A percentile compares a stretch with the other conserved stretches of the same genome.
These are phyloP conservation scores for Komagataella phaffii DNA, from an alignment of 805 yeast genomes.

Conservation along the genomic window DNA sequence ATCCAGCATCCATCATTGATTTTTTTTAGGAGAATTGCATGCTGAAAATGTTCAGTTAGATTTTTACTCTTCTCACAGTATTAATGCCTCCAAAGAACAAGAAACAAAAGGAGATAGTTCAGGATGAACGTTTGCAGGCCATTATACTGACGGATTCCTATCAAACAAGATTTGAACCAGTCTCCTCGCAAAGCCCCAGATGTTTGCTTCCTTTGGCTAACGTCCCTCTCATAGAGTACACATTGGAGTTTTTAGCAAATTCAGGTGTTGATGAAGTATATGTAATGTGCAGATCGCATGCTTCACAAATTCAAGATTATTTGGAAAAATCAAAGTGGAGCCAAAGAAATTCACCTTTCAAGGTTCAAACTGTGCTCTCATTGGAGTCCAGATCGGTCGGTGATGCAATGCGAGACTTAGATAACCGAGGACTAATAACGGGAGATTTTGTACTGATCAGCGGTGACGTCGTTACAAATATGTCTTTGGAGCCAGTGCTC, in stretches of 20 bases:
- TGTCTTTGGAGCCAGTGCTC: constrained; percentile 65
- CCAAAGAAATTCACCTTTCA: constrained; percentile 63
- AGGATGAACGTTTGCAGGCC: constrained; percentile 78
- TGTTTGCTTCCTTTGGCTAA: constrained; percentile 88
- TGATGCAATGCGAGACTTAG: constrained; percentile 94
- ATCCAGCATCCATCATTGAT: not conserved
- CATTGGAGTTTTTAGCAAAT: constrained; percentile 84
- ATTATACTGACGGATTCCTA: constrained; percentile 90
- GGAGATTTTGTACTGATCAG: constrained; percentile 84
- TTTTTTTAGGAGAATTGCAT: not conserved
- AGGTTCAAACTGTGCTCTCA: constrained; percentile 64
- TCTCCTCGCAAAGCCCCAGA: constrained; percentile 75
- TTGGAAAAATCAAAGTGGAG: constrained; percentile 66
- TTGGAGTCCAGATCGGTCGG: constrained; percentile 88
- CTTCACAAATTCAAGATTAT: constrained; percentile 75
- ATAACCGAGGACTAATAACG: constrained; percentile 75
- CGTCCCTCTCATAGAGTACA: constrained; percentile 88
- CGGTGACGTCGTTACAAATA: constrained; percentile 92
- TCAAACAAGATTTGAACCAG: constrained; percentile 85
- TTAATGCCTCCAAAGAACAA: constrained; percentile 33
- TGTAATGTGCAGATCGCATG: constrained; percentile 82
- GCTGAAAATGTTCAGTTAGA: not conserved
- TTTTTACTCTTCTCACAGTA: not conserved
- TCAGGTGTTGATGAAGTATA: constrained; percentile 86
- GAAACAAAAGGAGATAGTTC: constrained; percentile 43